These are phyloP conservation scores for Mortierella sp. DNA, from an alignment of 371 early-diverging fungal genomes.

Conservation along the genomic window DNA sequence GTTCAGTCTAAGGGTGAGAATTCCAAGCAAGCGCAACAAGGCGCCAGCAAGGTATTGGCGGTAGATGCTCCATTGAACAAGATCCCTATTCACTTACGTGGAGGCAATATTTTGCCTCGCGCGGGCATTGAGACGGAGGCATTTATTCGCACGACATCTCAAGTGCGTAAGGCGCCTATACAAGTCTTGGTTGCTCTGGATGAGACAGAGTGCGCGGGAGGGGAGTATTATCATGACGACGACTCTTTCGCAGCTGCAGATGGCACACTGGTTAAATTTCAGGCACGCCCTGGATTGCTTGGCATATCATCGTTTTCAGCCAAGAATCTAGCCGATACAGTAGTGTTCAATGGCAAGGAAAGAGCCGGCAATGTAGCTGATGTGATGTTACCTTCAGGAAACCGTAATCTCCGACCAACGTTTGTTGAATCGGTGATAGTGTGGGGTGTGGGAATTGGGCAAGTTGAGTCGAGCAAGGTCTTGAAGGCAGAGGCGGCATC, in stretches of 20 bases:
- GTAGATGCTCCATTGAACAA: conserved; percentile 62
- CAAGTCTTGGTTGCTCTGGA: conserved; percentile 64
- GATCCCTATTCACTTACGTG: conserved; percentile 65
- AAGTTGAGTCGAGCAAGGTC: neutral
- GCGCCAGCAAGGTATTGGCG: conserved; percentile 14
- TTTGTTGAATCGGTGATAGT: conserved; percentile 13
- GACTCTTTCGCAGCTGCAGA: conserved; percentile 47
- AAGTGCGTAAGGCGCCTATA: conserved; percentile 50
- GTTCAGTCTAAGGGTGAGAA: neutral
- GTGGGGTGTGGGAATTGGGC: conserved; percentile 30
- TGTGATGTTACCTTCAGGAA: neutral
- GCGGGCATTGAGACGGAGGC: conserved; percentile 29
- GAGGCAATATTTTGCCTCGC: conserved; percentile 60
- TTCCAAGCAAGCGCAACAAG: neutral
- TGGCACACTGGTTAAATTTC: conserved; percentile 24
- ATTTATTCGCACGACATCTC: conserved; percentile 48
- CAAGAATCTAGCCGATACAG: neutral
- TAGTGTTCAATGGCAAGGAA: neutral
- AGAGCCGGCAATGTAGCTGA: neutral
- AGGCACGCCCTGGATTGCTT: conserved; percentile 17
- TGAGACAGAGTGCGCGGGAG: conserved; percentile 52
- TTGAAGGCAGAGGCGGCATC: neutral
- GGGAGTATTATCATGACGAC: conserved; percentile 66
- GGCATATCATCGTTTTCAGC: conserved; percentile 11
- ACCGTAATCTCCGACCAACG: conserved; percentile 3